phyloP scores from a whole-genome alignment of 2,329 filamentous ascomycete genomes.

The Botrytis cinerea region DNA sequence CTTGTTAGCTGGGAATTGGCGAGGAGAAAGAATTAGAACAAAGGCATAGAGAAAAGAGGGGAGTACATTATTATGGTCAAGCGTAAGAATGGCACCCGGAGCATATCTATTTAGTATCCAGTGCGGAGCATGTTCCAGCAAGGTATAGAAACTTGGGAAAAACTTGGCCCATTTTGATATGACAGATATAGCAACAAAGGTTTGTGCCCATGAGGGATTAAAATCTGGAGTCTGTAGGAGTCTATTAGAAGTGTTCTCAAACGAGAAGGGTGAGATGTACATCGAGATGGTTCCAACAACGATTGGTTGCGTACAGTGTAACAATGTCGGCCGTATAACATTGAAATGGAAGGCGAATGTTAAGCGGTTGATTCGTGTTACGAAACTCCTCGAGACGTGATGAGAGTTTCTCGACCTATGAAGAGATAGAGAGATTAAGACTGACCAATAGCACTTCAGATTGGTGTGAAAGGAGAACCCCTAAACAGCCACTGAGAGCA shows the following conservation, averaged over 20 bases:
- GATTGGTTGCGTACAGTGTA: conserved; percentile 13
- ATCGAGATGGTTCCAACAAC: conserved; percentile 16
- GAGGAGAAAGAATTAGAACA: no score
- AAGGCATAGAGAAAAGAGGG: neutral
- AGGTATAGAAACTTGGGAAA: neutral
- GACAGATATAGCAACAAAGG: neutral
- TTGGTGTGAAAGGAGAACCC: no score
- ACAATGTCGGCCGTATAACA: conserved; percentile 37
- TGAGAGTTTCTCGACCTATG: conserved; percentile 30
- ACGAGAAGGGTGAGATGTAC: neutral
- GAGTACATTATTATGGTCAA: neutral
- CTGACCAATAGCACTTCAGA: neutral
- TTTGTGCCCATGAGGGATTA: conserved; percentile 26
- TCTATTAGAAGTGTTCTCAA: neutral
- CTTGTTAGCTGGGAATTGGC: neutral
- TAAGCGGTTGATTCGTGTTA: conserved; percentile 25
- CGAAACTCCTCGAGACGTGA: conserved; percentile 30
- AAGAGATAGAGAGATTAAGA: neutral
- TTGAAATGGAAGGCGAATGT: conserved; percentile 29
- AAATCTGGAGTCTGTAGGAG: conserved; percentile 28
- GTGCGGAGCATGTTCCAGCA: neutral
- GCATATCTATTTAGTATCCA: conserved; percentile 1
- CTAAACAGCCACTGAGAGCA: neutral
- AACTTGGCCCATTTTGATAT: conserved; percentile 7
- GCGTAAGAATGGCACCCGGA: neutral